Evolutionary conservation across 441 rosid species (phyloP).

Genomic region (Breynia disticha): DNA sequence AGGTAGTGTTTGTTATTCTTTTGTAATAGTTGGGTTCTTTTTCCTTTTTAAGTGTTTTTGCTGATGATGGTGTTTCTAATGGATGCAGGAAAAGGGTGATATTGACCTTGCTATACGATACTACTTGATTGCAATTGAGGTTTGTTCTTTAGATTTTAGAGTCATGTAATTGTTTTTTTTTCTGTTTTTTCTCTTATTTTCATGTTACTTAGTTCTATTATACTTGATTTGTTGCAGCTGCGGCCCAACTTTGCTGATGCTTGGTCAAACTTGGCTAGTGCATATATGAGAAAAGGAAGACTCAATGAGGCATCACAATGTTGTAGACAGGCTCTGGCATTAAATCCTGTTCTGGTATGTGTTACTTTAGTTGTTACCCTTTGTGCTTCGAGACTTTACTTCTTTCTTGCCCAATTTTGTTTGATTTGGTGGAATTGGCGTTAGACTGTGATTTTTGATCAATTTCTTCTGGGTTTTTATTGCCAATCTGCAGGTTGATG

Average conservation of each 20-base stretch:
- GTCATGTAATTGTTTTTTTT: not conserved
- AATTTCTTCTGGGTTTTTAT: not conserved
- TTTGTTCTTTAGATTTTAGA: conserved; percentile 21
- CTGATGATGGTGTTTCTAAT: conserved; percentile 9
- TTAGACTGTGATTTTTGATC: not conserved
- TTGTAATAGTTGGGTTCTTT: not conserved
- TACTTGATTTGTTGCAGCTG: conserved; percentile 41
- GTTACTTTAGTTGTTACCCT: not conserved
- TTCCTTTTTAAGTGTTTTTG: not conserved
- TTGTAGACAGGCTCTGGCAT: conserved; percentile 82
- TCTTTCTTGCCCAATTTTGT: conserved; percentile 3
- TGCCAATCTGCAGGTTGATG: conserved; percentile 62
- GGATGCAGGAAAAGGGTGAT: conserved; percentile 85
- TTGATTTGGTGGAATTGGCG: not conserved
- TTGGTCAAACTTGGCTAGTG: conserved; percentile 97
- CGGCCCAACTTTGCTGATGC: conserved; percentile 97
- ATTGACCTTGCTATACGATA: conserved; percentile 87
- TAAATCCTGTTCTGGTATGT: conserved; percentile 87
- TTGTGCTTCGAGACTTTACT: not conserved
- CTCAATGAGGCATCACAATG: conserved; percentile 89
- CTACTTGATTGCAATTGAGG: conserved; percentile 96
- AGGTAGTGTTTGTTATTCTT: conserved; percentile 37
- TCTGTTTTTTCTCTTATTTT: conserved; percentile 3
- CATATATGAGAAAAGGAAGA: conserved; percentile 95
- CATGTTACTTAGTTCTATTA: conserved; percentile 11